Base-by-base conservation (phyloP, 2,329 filamentous ascomycete species). In the Talaromyces rugulosus region DNA sequence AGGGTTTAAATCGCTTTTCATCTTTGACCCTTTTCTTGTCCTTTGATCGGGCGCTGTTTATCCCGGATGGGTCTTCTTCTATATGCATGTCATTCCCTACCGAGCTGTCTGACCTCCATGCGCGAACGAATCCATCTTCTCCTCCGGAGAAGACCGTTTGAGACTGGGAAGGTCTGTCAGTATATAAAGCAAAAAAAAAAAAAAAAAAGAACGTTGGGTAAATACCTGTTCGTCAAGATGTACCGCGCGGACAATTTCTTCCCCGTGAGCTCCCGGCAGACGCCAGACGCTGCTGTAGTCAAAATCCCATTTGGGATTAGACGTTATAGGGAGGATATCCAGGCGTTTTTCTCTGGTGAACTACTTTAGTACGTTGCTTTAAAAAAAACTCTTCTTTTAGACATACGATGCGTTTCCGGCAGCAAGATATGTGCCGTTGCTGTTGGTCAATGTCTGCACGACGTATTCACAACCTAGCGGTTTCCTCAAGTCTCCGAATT, bases 391-490 rank as follows among this genome's bases (percentile, higher is more conserved):
- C 23, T 23, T 23, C 23, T 18, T 18, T 33, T 18, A 33, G 31
- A 71, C 74, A 56, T 72, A 82, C 81, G 78, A 78, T 60, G 82
- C 81, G 62, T 80, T 81, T 9, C 82, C 82, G 27, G 77, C 77
- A 5, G 76, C 82, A 61, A 84, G 68, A 63, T 77, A 79, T 2
- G 75, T 70, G 30, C 77, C 75, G 60, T 75, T 74, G 8, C 75
- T 75, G 40, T 77, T 73, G 62, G 77, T 71, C 53, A 83, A 74
- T 58, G 87, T 69, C 67, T 85, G 82, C 23, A 84, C 81, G 5
- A 87, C 80, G 70, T 88, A 88, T 73, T 86, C 84, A 67, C 83
- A 86, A 11, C 76, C 73, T 44, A 88, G 68, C 54, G 75, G 74
- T 63, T 83, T 78, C 59, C 86, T 76, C 44, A 87, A 75, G 68